These are phyloP conservation scores for Sinapis alba DNA, from an alignment of 441 rosid genomes.

Conservation along the genomic window DNA sequence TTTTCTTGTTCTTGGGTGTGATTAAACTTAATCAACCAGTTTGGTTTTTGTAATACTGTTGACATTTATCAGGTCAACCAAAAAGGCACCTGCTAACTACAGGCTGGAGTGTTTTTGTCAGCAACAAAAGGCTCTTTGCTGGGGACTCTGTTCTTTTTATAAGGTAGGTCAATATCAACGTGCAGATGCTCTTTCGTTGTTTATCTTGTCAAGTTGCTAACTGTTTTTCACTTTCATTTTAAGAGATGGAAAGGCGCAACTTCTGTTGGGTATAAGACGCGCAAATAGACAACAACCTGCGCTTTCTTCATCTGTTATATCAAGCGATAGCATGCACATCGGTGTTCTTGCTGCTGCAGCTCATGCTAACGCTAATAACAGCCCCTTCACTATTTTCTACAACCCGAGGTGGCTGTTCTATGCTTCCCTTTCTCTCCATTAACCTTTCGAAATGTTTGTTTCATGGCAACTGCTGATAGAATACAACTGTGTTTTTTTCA, in stretches of 20 bases:
- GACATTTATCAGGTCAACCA: constrained; percentile 69
- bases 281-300: constrained; percentile 46
- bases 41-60: background rate
- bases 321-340: constrained; percentile 46
- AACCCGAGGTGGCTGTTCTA: constrained; percentile 38
- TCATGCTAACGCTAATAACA: constrained; percentile 43
- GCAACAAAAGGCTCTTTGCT: constrained; percentile 88
- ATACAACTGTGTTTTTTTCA: constrained; percentile 40
- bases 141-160: constrained; percentile 93
- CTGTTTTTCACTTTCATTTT: constrained; percentile 16
- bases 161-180: constrained; percentile 48
- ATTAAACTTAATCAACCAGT: background rate
- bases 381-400: constrained; percentile 44
- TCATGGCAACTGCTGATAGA: constrained; percentile 12
- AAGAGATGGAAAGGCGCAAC: constrained; percentile 45
- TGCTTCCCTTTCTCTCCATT: background rate
- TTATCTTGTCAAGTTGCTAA: constrained; percentile 3
- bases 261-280: constrained; percentile 41
- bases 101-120: constrained; percentile 95
- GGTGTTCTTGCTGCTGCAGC: constrained; percentile 48
- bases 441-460: background rate
- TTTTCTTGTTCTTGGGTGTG: constrained; percentile 12
- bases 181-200: constrained; percentile 9
- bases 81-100: constrained; percentile 89
- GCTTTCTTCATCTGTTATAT: constrained; percentile 44